phyloP scores from a whole-genome alignment of 352 stramenopile genomes.

The Discostella stelligera region DNA sequence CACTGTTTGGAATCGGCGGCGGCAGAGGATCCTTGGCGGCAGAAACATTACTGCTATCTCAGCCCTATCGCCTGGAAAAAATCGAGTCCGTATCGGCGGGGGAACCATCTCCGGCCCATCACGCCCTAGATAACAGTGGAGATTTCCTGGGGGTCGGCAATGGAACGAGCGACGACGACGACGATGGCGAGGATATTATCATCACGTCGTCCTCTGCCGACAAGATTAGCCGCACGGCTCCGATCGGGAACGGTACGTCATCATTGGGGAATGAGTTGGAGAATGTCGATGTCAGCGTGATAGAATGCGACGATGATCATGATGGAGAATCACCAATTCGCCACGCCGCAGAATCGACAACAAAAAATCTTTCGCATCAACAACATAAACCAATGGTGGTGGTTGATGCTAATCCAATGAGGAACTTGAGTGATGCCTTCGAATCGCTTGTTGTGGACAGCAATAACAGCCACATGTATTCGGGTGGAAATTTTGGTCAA shows the following conservation, averaged over 20 bases:
- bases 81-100: slow-evolving; percentile 3
- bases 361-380: background rate
- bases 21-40: background rate
- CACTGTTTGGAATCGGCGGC: background rate
- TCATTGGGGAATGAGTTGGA: slow-evolving; percentile 4
- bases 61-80: slow-evolving; percentile 27
- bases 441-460: slow-evolving; percentile 24
- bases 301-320: slow-evolving; percentile 25
- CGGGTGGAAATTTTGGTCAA: background rate
- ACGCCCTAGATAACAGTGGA: background rate
- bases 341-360: background rate
- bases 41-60: slow-evolving; percentile 1
- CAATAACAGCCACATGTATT: background rate
- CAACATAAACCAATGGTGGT: background rate
- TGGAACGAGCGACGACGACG: background rate
- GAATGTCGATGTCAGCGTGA: slow-evolving; percentile 25
- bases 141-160: background rate
- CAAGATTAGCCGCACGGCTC: background rate
- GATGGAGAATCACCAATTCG: slow-evolving; percentile 19
- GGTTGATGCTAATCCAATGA: slow-evolving; percentile 10
- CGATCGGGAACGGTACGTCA: background rate
- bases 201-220: background rate
- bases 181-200: background rate
- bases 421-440: slow-evolving; percentile 50
- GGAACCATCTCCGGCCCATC: slow-evolving; percentile 1